Evolutionary conservation across 73 alveolate genomes (phyloP).

Genomic region (Paramecium bursaria): DNA sequence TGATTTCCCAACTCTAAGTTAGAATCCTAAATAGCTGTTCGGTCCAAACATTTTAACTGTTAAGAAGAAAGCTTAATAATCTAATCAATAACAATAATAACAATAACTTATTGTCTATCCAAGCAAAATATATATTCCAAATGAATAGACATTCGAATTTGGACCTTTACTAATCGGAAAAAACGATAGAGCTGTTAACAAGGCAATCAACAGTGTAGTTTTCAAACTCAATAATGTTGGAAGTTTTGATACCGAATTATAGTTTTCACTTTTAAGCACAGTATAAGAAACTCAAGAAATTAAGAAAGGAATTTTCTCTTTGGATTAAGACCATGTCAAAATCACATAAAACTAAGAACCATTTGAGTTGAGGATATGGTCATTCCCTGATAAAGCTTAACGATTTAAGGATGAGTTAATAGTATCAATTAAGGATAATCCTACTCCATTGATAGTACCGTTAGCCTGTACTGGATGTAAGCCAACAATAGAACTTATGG

Average conservation of each 20-base stretch:
- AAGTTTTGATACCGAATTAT: constrained; percentile 89
- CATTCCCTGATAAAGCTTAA: constrained; percentile 94
- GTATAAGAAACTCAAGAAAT: constrained; percentile 87
- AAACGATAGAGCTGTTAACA: constrained; percentile 89
- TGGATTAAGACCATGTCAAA: constrained; percentile 92
- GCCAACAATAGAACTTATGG: constrained; percentile 94
- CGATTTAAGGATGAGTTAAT: constrained; percentile 94
- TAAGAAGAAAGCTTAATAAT: too few species aligned
- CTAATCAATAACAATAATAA: too few species aligned
- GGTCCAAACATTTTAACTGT: too few species aligned
- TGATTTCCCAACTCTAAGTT: constrained; percentile 86
- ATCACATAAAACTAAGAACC: constrained; percentile 90
- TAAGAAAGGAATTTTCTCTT: constrained; percentile 90
- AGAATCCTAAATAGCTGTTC: constrained; percentile 82
- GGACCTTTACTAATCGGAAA: constrained; percentile 98
- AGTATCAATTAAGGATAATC: constrained; percentile 96
- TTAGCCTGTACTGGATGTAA: constrained; percentile 94
- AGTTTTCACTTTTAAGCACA: constrained; percentile 87
- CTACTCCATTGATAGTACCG: constrained; percentile 94
- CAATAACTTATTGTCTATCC: constrained; percentile 85
- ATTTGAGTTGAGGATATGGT: constrained; percentile 94
- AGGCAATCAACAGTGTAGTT: constrained; percentile 86
- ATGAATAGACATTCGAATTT: constrained; percentile 89
- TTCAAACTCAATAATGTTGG: constrained; percentile 96
- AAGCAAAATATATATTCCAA: constrained; percentile 72